Evolutionary conservation across 1,139 yeast genomes (phyloP), one percentile per base, ranked within the genome.

Genomic region (Groenewaldozyma auringiensis): DNA sequence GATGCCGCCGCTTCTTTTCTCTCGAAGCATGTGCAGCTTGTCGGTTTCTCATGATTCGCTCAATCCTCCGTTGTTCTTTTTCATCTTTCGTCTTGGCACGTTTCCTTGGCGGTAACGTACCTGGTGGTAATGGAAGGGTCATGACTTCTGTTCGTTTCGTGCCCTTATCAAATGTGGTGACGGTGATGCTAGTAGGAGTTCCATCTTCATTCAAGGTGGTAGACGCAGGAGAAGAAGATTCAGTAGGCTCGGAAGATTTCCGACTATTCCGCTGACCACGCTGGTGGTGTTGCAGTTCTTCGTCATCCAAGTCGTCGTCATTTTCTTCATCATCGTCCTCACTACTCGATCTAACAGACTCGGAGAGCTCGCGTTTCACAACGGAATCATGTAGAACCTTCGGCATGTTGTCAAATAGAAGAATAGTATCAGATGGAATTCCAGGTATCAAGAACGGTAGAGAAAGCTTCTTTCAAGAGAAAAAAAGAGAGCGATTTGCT

Each of bases 11-110:
- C 76, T 92, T 92, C 78, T 89, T 89, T 63, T 92, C 98, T 54
- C 98, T 78, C 29, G 95, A 85, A 42, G 95, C 95, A 64, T 92
- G 97, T 40, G 98, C 98, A 21, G 98, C 97, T 62, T 92, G 83
- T 60, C 98, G 79, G 66, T 92, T 92, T 62, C 98, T 78, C 62
- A 92, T 73, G 47, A 92, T 88, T 49, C 98, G 74, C 68, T 92
- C 97, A 45, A 89, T 79, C 46, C 96, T 77, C 53, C 98, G 82
- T 67, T 89, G 96, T 67, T 92, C 97, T 70, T 89, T 92, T 69
- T 92, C 98, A 66, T 89, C 96, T 58, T 85, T 79, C 37, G 98
- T 92, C 71, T 85, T 87, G 9, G 98, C 98, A 57, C 97, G 78
- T 69, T 92, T 92, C 53, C 98, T 78, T 46, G 97, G 97, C 29